Evolutionary conservation across 2,329 filamentous ascomycete species (phyloP), one percentile per base, ranked within the genome.

Genomic region (Neopestalotiopsis rosae): DNA sequence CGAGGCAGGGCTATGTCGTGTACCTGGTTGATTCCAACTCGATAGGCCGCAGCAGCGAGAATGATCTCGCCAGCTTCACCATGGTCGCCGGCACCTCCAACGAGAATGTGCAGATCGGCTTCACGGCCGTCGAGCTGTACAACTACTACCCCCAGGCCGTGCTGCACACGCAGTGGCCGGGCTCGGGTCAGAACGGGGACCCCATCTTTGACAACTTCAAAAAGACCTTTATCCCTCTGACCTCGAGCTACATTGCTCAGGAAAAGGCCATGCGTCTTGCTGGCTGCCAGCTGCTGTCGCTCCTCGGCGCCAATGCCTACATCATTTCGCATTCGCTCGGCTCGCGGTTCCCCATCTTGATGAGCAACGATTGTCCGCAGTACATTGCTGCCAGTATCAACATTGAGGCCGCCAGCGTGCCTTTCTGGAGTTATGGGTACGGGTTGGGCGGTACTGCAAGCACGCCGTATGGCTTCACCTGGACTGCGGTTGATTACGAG

Each of bases 1-100:
- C 86, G n/a, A 72, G 77, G 7, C 73, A 81, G 56, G 84, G 84
- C 28, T 86, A 85, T 69, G 77, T 76, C 34, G 77, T 84, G 63
- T 86, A 85, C 71, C 74, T 86, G 14, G 61, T 76, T 12, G 76
- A 78, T 61, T 71, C 76, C 45, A 70, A 73, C 1, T 67, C 70
- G 24, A 69, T 69, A 40, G 75, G 72, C 2, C 68, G 76, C 42
- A 71, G 68, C 49, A 62, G 69, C 3, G 67, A 72, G 28, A 68
- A 71, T 14, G 69, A 76, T 40, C 52, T 72, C 7, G 65, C 56
- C 13, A 71, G 66, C 17, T 75, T 73, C 67, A 69, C 69, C 32
- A 72, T 70, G 58, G 71, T 70, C 24, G 65, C 57, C n/a, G 70
- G 67, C 10, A 74, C 72, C 62, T 68, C 71, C 52, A 72, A 69